Percentiles rank a stretch among this genome's conserved stretches.
phyloP scores from a whole-genome alignment of 2,329 filamentous ascomycete genomes.

The Hypomyces rosellus region DNA sequence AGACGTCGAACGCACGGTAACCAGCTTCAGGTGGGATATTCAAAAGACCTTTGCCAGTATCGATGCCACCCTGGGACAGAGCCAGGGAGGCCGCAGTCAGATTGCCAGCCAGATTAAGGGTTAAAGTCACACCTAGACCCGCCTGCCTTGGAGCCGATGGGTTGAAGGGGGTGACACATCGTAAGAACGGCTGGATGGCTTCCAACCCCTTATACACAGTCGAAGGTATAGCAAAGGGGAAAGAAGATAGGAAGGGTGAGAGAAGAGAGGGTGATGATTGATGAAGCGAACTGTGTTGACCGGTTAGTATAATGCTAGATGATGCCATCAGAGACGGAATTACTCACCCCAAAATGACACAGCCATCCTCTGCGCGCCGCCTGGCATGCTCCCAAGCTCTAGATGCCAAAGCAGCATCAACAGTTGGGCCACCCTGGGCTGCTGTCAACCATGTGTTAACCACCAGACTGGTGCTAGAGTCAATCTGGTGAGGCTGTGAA shows the following conservation, averaged over 20 bases:
- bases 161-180: constrained; percentile 82
- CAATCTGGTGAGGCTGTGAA: constrained; percentile 75
- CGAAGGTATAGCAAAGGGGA: constrained; percentile 73
- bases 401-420: constrained; percentile 71
- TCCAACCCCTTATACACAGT: constrained; percentile 72
- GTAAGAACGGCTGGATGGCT: constrained; percentile 77
- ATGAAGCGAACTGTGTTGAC: constrained; percentile 67
- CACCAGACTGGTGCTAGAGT: constrained; percentile 83
- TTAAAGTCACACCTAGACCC: constrained; percentile 74
- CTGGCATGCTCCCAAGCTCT: constrained; percentile 96
- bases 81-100: constrained; percentile 69
- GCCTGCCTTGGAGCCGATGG: constrained; percentile 77
- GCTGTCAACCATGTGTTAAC: constrained; percentile 95
- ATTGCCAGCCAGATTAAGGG: constrained; percentile 72
- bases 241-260: constrained; percentile 68
- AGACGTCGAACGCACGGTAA: constrained; percentile 91
- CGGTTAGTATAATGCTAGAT: neutral
- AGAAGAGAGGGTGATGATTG: constrained; percentile 81
- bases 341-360: constrained; percentile 77
- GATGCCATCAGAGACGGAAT: neutral
- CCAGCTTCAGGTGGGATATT: constrained; percentile 73
- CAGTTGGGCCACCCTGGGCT: constrained; percentile 61
- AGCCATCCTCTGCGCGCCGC: constrained; percentile 89
- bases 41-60: constrained; percentile 73
- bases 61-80: constrained; percentile 80